Base-by-base conservation (phyloP, 1,284 basidiomycete genomes). In the Volvariella surrecta region DNA sequence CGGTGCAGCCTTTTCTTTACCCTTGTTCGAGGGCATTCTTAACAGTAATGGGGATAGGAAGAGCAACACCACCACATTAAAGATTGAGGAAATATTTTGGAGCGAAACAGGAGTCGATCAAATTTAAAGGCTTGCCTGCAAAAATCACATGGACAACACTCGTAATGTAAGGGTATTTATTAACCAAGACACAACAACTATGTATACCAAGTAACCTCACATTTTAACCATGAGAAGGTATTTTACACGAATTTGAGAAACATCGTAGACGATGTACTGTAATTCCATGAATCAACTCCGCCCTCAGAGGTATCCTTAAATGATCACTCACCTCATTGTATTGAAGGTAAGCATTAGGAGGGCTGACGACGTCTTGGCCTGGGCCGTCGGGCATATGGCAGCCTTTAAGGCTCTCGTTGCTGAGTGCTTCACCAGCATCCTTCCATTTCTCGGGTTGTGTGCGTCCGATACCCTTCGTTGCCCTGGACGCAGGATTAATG, bases 381-480 rank as follows among this genome's bases (percentile, higher is more conserved):
- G 61, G 62, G 3, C 74, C 76, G 47, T 74, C 71, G 15, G 78
- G 78, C 77, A 81, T 80, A 38, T 70, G 58, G 44, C 71, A 74
- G 1, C 77, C 77, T 37, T 62, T 56, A 34, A 81, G 63, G 19
- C 67, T 73, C 4, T 65, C 61, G 50, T 76, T 63, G 30, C 62
- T 66, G n/a, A 78, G 58, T 0, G 71, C 69, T 21, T 58, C 56
- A 21, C 76, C 77, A 0, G 77, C 77, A 49, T 80, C 77, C 55
- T 79, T 73, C 78, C 78, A 81, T n/a, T 65, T 61, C 0, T 50
- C 59, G 11, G 75, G 76, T 50, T 74, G 73, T 2, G 63, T 70
- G 22, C 59, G 60, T 2, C 76, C 76, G 7, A 76, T 46, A 45
- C 76, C 78, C 48, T 74, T 75, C 8, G 77, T 81, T 15, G 69